Conservation (phyloP, 106 monocot species). For the Hemerocallis citrina region DNA sequence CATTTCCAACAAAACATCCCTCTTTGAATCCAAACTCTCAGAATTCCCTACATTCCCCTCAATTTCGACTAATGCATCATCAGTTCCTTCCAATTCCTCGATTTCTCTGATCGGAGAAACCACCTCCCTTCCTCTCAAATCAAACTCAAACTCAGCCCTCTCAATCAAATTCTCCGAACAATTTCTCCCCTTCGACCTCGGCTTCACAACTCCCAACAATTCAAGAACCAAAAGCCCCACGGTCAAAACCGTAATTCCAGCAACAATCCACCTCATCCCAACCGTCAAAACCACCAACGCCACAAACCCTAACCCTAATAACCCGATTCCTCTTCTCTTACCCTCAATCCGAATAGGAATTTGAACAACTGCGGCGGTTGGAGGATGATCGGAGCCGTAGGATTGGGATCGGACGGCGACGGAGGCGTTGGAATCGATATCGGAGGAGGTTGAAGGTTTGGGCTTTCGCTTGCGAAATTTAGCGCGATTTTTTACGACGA, state of each 20-base stretch:
- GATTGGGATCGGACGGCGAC: background rate
- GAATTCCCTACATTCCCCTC: too few species aligned
- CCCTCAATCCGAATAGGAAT: too few species aligned
- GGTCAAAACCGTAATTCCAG: slow-evolving; percentile 5
- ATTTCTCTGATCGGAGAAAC: slow-evolving; percentile 3
- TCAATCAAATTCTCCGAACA: background rate
- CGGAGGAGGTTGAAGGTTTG: slow-evolving; percentile 1
- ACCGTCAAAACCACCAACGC: slow-evolving; percentile 5
- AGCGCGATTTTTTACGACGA: slow-evolving; percentile 71
- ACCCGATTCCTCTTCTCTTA: background rate
- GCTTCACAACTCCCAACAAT: background rate
- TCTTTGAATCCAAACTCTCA: slow-evolving; percentile 1
- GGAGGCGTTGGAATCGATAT: background rate
- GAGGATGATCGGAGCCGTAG: background rate
- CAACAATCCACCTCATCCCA: slow-evolving; percentile 10
- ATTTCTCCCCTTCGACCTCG: background rate
- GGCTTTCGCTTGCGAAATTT: slow-evolving; percentile 28
- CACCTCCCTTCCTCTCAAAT: background rate
- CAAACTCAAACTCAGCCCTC: too few species aligned
- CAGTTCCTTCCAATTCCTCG: background rate
- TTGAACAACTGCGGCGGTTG: background rate
- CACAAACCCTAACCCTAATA: slow-evolving; percentile 11
- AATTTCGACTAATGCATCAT: too few species aligned
- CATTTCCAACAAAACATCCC: background rate
- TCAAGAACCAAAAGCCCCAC: background rate